These are phyloP conservation scores for Sphagnurus paluster DNA, from an alignment of 1,284 basidiomycete genomes.

Conservation along the genomic window DNA sequence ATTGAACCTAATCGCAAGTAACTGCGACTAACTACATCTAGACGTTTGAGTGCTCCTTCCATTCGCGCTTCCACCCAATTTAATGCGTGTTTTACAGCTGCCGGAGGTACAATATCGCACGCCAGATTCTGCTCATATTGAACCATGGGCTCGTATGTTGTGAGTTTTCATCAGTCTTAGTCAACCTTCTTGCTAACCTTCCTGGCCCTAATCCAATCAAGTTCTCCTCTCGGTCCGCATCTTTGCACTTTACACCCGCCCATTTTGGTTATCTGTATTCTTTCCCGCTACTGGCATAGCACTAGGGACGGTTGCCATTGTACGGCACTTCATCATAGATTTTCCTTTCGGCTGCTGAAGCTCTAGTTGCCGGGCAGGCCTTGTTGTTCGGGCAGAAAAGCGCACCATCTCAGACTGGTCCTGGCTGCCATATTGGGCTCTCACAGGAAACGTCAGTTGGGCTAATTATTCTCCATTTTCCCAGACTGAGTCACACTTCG, in stretches of 20 bases:
- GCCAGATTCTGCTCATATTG: constrained; percentile 35
- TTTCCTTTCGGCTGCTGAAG: not conserved
- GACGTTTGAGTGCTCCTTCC: not conserved
- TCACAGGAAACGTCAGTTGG: not conserved
- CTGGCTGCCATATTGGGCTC: constrained; percentile 4
- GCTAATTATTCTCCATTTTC: not conserved
- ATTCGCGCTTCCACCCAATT: not conserved
- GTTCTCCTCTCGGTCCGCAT: constrained; percentile 39
- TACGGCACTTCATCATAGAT: constrained; percentile 16
- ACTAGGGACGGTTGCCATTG: constrained; percentile 22
- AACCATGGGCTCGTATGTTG: constrained; percentile 39
- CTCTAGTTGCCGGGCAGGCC: constrained; percentile 24
- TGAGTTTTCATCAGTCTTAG: constrained; percentile 23
- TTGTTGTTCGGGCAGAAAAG: constrained; percentile 29
- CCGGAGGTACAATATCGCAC: constrained; percentile 27
- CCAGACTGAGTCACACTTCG: not conserved
- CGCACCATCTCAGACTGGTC: not conserved
- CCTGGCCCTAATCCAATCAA: constrained; percentile 8
- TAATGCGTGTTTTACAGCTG: constrained; percentile 1
- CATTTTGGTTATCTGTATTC: constrained; percentile 24
- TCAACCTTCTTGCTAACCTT: not conserved
- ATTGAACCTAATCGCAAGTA: not conserved
- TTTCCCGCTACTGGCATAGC: constrained; percentile 23
- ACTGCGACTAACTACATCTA: constrained; percentile 1
- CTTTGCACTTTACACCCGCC: constrained; percentile 36